These are phyloP conservation scores for Elsinoe ampelina DNA, from an alignment of 2,329 filamentous ascomycete species.

Conservation along the genomic window DNA sequence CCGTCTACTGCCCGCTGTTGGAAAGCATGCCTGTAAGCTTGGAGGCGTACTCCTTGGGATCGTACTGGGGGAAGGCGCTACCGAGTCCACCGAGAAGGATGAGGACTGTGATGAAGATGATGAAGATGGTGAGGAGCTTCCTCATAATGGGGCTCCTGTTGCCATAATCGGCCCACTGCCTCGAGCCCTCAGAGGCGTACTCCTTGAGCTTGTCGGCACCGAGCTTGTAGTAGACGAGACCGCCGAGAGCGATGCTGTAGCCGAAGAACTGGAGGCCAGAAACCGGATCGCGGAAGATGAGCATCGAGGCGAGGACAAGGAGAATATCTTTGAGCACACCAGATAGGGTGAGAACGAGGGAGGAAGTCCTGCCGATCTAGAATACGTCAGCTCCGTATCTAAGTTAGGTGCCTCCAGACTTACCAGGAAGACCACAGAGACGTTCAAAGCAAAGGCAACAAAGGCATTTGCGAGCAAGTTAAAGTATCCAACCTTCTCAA, in stretches of 20 bases:
- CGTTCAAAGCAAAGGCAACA: constrained; percentile 19
- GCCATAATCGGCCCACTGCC: constrained; percentile 81
- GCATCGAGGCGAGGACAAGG: constrained; percentile 20
- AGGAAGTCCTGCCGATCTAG: constrained; percentile 21
- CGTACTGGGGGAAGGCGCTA: constrained; percentile 21
- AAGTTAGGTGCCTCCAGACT: not conserved
- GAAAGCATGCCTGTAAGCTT: constrained; percentile 9
- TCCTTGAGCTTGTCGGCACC: constrained; percentile 71
- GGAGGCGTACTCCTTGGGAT: constrained; percentile 15
- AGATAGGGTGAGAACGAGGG: constrained; percentile 20
- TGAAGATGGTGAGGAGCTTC: constrained; percentile 63
- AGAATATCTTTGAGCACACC: constrained; percentile 21
- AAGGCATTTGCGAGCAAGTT: constrained; percentile 18
- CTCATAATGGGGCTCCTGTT: constrained; percentile 65
- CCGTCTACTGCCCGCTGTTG: constrained; percentile 2
- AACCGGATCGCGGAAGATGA: constrained; percentile 20
- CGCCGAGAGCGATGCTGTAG: constrained; percentile 52
- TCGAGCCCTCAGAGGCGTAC: constrained; percentile 55
- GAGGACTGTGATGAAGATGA: constrained; percentile 56
- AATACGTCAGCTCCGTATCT: not conserved
- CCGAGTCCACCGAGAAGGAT: constrained; percentile 51
- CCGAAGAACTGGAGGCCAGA: constrained; percentile 18
- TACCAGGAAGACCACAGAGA: constrained; percentile 20
- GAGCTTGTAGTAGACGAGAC: constrained; percentile 65
- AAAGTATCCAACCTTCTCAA: constrained; percentile 17